Percentiles rank a stretch among this genome's conserved stretches.
Conservation (phyloP, 768 basidiomycete genomes). For the Gyrodon lividus region DNA sequence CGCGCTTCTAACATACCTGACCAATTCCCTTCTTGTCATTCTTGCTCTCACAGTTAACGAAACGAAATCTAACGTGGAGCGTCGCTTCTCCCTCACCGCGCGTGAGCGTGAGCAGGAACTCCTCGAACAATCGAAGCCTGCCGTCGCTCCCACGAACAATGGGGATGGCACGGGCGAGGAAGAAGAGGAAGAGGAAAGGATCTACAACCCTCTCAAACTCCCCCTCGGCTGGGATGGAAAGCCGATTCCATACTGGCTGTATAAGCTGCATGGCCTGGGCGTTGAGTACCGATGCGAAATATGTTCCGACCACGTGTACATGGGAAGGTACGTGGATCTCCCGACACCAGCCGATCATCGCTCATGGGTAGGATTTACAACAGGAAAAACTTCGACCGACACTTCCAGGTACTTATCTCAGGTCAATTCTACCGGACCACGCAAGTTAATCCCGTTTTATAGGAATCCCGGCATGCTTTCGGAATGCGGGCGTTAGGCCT, state of each 20-base stretch:
- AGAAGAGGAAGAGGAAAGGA: slow-evolving; percentile 93
- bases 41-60: slow-evolving; percentile 74
- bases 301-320: slow-evolving; percentile 94
- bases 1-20: slow-evolving; percentile 71
- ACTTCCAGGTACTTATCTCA: slow-evolving; percentile 69
- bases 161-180: slow-evolving; percentile 60
- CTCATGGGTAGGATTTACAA: slow-evolving; percentile 17
- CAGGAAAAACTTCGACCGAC: slow-evolving; percentile 94
- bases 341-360: neutral
- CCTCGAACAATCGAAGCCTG: slow-evolving; percentile 62
- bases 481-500: slow-evolving; percentile 97
- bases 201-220: slow-evolving; percentile 97
- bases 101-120: slow-evolving; percentile 94
- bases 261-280: slow-evolving; percentile 97
- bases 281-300: slow-evolving; percentile 98
- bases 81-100: slow-evolving; percentile 95
- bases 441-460: slow-evolving; percentile 23
- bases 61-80: slow-evolving; percentile 95
- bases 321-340: slow-evolving; percentile 70
- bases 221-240: slow-evolving; percentile 99
- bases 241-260: slow-evolving; percentile 98
- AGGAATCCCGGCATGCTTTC: slow-evolving; percentile 96
- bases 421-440: slow-evolving; percentile 11
- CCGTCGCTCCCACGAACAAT: slow-evolving; percentile 46
- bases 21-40: slow-evolving; percentile 60